phyloP scores from a whole-genome alignment of 1,139 yeast species.

The Hyphopichia burtonii region DNA sequence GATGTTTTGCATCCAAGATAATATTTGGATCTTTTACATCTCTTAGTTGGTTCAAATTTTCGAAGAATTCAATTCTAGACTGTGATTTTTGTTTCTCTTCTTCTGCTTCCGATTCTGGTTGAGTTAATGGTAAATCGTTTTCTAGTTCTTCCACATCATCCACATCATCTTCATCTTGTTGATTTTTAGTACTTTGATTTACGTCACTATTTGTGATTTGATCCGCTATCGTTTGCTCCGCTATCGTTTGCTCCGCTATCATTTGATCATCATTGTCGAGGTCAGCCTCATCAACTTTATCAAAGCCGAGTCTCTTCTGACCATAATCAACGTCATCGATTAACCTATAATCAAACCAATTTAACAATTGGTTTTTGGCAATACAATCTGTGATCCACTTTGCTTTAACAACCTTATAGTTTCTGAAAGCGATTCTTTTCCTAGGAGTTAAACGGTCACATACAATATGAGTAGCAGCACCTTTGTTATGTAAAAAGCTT shows the following conservation, averaged over 20 bases:
- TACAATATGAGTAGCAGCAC: constrained; percentile 78
- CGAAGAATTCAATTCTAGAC: constrained; percentile 4
- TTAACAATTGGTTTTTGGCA: constrained; percentile 41
- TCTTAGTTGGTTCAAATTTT: constrained; percentile 1
- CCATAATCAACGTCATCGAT: constrained; percentile 54
- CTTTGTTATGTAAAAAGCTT: constrained; percentile 65
- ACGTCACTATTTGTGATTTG: no score
- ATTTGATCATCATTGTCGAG: constrained; percentile 5
- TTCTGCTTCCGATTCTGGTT: constrained; percentile 1
- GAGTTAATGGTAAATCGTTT: background rate
- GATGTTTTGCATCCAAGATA: constrained; percentile 65
- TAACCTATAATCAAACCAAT: constrained; percentile 67
- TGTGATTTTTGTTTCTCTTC: background rate
- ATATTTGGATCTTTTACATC: constrained; percentile 9
- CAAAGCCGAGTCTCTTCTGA: constrained; percentile 39
- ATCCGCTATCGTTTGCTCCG: no score
- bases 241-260: no score
- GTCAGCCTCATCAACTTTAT: constrained; percentile 9
- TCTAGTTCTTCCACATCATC: background rate
- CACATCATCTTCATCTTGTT: background rate
- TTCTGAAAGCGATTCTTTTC: constrained; percentile 61
- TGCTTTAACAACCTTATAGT: constrained; percentile 77
- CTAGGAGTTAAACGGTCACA: constrained; percentile 79
- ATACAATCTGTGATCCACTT: constrained; percentile 78
- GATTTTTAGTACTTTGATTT: constrained; percentile 1